These are phyloP conservation scores for Schwanniomyces etchellsii DNA, from an alignment of 1,139 yeast species.

Conservation along the genomic window DNA sequence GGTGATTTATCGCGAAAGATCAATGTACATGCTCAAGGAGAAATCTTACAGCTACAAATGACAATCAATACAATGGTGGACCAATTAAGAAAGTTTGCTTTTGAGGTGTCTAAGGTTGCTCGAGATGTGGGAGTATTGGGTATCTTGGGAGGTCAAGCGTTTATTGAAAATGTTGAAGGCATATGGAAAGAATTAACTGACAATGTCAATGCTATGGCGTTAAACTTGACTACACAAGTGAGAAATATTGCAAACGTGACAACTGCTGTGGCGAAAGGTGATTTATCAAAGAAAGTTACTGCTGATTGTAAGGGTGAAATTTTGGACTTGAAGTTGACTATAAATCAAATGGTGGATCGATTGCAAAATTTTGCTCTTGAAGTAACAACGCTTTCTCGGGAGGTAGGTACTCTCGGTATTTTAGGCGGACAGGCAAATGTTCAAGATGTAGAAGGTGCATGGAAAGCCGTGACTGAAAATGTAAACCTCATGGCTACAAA, in stretches of 20 bases:
- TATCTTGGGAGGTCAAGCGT: conserved; percentile 82
- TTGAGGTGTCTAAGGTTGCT: conserved; percentile 83
- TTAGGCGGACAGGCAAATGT: conserved; percentile 91
- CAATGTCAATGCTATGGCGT: conserved; percentile 88
- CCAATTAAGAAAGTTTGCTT: conserved; percentile 80
- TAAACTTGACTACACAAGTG: conserved; percentile 80
- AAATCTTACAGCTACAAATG: conserved; percentile 69
- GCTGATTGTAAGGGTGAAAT: conserved; percentile 91
- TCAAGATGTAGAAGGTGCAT: conserved; percentile 88
- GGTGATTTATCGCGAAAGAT: conserved; percentile 75
- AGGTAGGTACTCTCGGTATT: conserved; percentile 86
- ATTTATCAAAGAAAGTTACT: conserved; percentile 75
- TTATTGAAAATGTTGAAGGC: conserved; percentile 78
- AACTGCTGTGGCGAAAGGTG: conserved; percentile 91
- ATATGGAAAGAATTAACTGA: conserved; percentile 88
- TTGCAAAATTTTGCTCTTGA: conserved; percentile 85
- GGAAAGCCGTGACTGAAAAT: conserved; percentile 88
- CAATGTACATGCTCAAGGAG: conserved; percentile 83
- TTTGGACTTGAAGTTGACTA: conserved; percentile 71
- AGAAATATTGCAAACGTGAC: conserved; percentile 88
- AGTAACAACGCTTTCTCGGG: conserved; percentile 80
- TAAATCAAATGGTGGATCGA: conserved; percentile 84
- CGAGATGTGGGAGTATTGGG: conserved; percentile 90
- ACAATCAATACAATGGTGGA: conserved; percentile 86
- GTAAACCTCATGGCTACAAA: conserved; percentile 89